phyloP scores from a whole-genome alignment of 2,329 filamentous ascomycete genomes.

The Podosphaera xanthii region DNA sequence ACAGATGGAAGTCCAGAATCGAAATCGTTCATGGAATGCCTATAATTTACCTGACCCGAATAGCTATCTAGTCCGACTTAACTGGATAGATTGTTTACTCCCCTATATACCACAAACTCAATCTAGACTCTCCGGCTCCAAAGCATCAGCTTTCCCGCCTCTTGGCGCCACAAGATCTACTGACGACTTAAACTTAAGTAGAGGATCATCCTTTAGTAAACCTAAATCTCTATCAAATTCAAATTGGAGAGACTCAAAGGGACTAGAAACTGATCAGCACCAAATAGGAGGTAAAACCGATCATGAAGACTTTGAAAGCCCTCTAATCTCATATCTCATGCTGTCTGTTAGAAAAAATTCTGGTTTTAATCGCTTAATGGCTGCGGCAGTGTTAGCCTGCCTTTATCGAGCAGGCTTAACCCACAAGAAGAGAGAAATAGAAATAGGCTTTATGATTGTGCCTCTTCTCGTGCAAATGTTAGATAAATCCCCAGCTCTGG shows the following conservation, averaged over 20 bases:
- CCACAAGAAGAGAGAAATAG: constrained; percentile 37
- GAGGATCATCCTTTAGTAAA: constrained; percentile 8
- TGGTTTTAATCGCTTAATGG: constrained; percentile 40
- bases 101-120: constrained; percentile 27
- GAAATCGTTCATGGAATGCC: constrained; percentile 26
- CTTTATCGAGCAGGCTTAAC: constrained; percentile 47
- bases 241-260: constrained; percentile 7
- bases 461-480: constrained; percentile 47
- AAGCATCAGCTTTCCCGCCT: constrained; percentile 29
- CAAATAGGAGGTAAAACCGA: constrained; percentile 16
- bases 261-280: constrained; percentile 4
- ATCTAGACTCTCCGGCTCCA: constrained; percentile 15
- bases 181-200: constrained; percentile 16
- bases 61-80: constrained; percentile 18
- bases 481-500: constrained; percentile 24
- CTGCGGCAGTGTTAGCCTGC: constrained; percentile 43
- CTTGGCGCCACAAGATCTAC: constrained; percentile 22
- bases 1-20: constrained; percentile 25
- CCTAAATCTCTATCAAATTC: constrained; percentile 6
- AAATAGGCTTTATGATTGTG: constrained; percentile 43
- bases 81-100: constrained; percentile 42
- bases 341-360: constrained; percentile 32
- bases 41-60: constrained; percentile 28
- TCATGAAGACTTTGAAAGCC: constrained; percentile 40
- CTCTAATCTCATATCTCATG: constrained; percentile 52